Evolutionary conservation across 345 rosid species (phyloP).

Genomic region (Rhodamnia rubescens): DNA sequence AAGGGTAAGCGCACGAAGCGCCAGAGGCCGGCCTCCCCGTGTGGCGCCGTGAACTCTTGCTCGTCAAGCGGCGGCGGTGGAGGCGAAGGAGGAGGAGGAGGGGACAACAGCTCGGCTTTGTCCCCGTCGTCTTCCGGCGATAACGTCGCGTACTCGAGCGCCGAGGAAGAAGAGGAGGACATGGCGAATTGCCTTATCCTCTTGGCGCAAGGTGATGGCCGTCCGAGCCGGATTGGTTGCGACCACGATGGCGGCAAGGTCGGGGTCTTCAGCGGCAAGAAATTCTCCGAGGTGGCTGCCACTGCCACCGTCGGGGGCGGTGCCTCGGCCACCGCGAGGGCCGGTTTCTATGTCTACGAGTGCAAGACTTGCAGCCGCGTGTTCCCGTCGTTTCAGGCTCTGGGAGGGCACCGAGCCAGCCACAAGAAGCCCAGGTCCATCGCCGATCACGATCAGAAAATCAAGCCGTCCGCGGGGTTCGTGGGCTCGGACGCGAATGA

Average conservation of each 20-base stretch:
- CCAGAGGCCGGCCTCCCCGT: conserved; percentile 45
- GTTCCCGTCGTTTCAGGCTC: conserved; percentile 89
- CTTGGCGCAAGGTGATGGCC: conserved; percentile 50
- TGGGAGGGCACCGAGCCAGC: conserved; percentile 95
- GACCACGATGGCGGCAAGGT: neutral
- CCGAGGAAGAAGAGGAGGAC: conserved; percentile 78
- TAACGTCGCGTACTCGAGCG: conserved; percentile 12
- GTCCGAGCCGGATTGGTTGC: neutral
- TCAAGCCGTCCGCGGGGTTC: neutral
- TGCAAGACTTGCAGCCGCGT: conserved; percentile 84
- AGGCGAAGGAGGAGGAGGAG: neutral
- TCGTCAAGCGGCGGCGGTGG: conserved; percentile 36
- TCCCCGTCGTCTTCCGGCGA: conserved; percentile 3
- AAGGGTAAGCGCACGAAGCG: conserved; percentile 88
- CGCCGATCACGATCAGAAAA: conserved; percentile 1
- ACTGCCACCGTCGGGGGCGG: neutral
- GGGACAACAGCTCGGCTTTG: neutral
- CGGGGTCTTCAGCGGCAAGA: conserved; percentile 10
- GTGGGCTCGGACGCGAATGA: neutral
- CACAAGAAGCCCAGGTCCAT: conserved; percentile 51
- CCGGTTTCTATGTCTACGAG: conserved; percentile 60
- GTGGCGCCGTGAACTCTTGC: conserved; percentile 17
- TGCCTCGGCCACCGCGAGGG: conserved; percentile 3
- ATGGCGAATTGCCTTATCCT: conserved; percentile 85
- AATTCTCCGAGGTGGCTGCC: conserved; percentile 12